Percentiles rank a stretch among this genome's conserved stretches.
phyloP scores from a whole-genome alignment of 257 asterid genomes.

The Voacanga thouarsii region DNA sequence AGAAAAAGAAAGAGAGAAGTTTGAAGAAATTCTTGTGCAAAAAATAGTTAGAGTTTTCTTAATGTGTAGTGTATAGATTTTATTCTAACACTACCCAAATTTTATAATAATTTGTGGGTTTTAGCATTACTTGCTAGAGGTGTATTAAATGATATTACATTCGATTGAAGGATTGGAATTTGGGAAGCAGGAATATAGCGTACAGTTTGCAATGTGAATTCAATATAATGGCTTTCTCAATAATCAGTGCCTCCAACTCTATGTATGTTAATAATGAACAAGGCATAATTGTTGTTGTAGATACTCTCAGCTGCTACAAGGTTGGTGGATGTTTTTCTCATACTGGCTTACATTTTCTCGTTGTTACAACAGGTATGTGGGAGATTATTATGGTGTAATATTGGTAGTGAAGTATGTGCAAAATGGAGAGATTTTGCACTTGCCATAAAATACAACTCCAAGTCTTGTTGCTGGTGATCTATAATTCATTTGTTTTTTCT shows the following conservation, averaged over 20 bases:
- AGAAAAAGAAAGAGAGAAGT: no score
- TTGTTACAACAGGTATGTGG: conserved; percentile 58
- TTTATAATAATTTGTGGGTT: no score
- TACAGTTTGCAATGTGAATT: conserved; percentile 76
- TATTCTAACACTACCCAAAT: no score
- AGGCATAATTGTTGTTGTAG: conserved; percentile 9
- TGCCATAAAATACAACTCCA: conserved; percentile 63
- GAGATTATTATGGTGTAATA: conserved; percentile 76
- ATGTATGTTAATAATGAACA: conserved; percentile 54
- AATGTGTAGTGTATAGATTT: no score
- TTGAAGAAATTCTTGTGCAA: no score
- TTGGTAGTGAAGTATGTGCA: conserved; percentile 64
- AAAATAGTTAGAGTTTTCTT: no score
- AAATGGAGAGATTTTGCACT: conserved; percentile 44
- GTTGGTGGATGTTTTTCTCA: not conserved
- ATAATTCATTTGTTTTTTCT: no score
- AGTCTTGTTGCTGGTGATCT: conserved; percentile 66
- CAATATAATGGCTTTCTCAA: conserved; percentile 82
- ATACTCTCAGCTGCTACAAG: not conserved
- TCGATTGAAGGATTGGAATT: conserved; percentile 73
- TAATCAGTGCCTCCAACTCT: conserved; percentile 69
- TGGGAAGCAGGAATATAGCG: conserved; percentile 60
- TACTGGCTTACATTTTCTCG: conserved; percentile 26
- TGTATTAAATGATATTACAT: not conserved
- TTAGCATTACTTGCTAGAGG: not conserved